Percentiles rank a stretch among this genome's conserved stretches.
Conservation (phyloP, 148 eudicot species). For the Linanthus parryae region DNA sequence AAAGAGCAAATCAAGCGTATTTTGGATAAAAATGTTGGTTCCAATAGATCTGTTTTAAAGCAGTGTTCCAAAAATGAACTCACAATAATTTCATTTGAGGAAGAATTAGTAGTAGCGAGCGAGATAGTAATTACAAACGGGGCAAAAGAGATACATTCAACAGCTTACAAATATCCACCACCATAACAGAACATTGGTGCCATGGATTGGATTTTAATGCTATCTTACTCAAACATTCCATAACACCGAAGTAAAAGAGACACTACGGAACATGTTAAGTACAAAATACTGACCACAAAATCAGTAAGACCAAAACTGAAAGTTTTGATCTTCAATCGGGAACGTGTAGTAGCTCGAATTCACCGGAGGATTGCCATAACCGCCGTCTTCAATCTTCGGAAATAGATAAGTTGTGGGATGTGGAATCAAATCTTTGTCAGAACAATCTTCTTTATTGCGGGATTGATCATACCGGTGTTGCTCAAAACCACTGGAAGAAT, state of each 20-base stretch:
- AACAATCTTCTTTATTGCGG: slow-evolving; percentile 56
- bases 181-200: slow-evolving; percentile 1
- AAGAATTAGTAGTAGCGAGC: too few species aligned
- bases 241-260: too few species aligned
- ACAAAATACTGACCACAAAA: not conserved
- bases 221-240: not conserved
- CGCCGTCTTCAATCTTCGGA: slow-evolving; percentile 29
- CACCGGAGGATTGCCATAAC: slow-evolving; percentile 22
- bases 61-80: too few species aligned
- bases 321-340: slow-evolving; percentile 47
- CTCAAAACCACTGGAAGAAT: slow-evolving; percentile 43
- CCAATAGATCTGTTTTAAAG: too few species aligned
- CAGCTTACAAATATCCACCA: slow-evolving; percentile 11
- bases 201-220: slow-evolving; percentile 7
- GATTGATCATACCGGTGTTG: slow-evolving; percentile 52
- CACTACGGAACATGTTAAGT: too few species aligned
- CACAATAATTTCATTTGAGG: too few species aligned
- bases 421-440: slow-evolving; percentile 24
- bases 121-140: too few species aligned
- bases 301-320: slow-evolving; percentile 62
- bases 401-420: slow-evolving; percentile 27
- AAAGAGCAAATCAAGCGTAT: too few species aligned
- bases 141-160: too few species aligned
- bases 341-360: slow-evolving; percentile 38
- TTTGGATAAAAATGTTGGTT: too few species aligned